These are phyloP conservation scores for Parasarocladium wereldwijsianum DNA, from an alignment of 2,329 filamentous ascomycete genomes.

Conservation along the genomic window DNA sequence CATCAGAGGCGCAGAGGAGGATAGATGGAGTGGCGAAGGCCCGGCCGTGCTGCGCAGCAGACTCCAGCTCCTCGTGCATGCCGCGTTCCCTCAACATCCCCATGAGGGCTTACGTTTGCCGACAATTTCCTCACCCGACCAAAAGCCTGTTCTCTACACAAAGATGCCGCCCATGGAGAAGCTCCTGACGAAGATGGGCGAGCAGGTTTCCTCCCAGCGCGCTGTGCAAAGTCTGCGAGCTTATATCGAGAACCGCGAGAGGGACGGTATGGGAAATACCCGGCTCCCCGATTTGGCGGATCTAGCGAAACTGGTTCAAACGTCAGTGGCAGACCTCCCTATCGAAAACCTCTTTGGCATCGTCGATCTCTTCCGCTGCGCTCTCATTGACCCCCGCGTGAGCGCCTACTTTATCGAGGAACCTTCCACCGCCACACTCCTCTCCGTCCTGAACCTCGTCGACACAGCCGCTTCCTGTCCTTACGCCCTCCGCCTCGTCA, in stretches of 20 bases:
- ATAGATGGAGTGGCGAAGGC: slow-evolving; percentile 71
- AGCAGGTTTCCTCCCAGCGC: slow-evolving; percentile 34
- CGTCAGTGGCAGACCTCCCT: slow-evolving; percentile 39
- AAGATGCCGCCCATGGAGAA: slow-evolving; percentile 77
- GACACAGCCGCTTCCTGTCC: slow-evolving; percentile 45
- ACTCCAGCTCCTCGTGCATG: slow-evolving; percentile 57
- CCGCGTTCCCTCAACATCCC: slow-evolving; percentile 61
- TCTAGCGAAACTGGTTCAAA: slow-evolving; percentile 47
- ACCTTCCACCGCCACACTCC: slow-evolving; percentile 44
- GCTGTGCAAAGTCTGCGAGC: slow-evolving; percentile 49
- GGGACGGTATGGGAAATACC: slow-evolving; percentile 45
- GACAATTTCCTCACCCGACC: slow-evolving; percentile 47
- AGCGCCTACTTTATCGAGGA: slow-evolving; percentile 78
- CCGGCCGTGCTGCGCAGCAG: slow-evolving; percentile 53
- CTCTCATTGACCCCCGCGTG: slow-evolving; percentile 62
- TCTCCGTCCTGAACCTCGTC: slow-evolving; percentile 44
- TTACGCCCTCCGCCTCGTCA: slow-evolving; percentile 72
- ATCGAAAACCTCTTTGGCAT: slow-evolving; percentile 59
- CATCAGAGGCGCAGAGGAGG: slow-evolving; percentile 57
- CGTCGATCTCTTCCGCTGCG: slow-evolving; percentile 71
- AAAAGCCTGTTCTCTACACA: slow-evolving; percentile 55
- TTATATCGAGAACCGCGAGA: slow-evolving; percentile 53
- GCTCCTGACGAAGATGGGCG: slow-evolving; percentile 63
- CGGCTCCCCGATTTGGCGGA: slow-evolving; percentile 54
- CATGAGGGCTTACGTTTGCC: slow-evolving; percentile 61